Conservation (phyloP, 176 grass and related monocot genomes). For the Alopecurus myosuroides region DNA sequence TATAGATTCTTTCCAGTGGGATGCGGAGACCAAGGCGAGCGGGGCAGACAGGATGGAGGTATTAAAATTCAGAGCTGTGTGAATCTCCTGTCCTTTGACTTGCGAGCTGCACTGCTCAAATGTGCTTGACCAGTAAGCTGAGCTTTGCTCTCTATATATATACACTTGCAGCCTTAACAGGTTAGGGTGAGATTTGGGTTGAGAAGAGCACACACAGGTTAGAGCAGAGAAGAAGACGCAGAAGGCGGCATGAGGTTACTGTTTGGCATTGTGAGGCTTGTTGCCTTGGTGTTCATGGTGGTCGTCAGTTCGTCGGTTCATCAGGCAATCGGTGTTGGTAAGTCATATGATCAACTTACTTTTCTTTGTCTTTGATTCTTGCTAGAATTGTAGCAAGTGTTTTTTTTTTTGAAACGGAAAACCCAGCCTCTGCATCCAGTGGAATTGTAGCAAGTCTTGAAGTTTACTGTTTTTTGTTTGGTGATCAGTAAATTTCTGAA, state of each 20-base stretch:
- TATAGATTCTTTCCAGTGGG: constrained; percentile 75
- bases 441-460: neutral
- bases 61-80: constrained; percentile 45
- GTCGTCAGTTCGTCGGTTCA: constrained; percentile 41
- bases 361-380: neutral
- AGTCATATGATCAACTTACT: neutral
- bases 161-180: neutral
- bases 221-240: neutral
- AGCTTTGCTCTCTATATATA: constrained; percentile 20
- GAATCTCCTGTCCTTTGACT: constrained; percentile 68
- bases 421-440: too few relatives aligned
- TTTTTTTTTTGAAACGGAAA: too few relatives aligned
- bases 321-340: constrained; percentile 58
- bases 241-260: constrained; percentile 36
- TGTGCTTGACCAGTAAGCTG: constrained; percentile 29
- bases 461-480: neutral
- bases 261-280: constrained; percentile 27
- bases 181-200: neutral
- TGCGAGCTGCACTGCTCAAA: constrained; percentile 21
- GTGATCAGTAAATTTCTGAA: constrained; percentile 6
- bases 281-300: constrained; percentile 38
- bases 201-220: neutral
- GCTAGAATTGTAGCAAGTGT: neutral
- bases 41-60: constrained; percentile 43
- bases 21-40: constrained; percentile 46